Evolutionary conservation across 2,329 filamentous ascomycete genomes (phyloP), one percentile per base, ranked within the genome.

Genomic region (Arthrobotrys megalospora): DNA sequence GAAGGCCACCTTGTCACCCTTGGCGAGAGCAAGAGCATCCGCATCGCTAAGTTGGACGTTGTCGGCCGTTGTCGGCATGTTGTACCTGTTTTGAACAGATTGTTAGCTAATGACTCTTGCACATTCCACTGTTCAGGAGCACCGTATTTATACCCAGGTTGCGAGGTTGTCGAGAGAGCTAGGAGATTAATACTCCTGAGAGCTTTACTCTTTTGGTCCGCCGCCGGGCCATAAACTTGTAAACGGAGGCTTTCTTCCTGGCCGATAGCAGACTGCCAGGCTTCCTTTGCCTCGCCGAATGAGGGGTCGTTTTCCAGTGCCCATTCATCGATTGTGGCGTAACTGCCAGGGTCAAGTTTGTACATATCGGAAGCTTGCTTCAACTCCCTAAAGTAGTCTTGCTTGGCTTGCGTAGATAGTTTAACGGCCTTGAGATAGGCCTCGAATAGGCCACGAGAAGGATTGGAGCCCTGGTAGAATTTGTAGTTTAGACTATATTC

Each of bases 301-400:
- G 53, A 63, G 6, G 67, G 55, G 34, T 71, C 28, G 7, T 71
- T 71, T 2, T 47, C 19, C 12, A 16, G 11, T 10, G 67, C 53
- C 67, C 67, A 71, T 48, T 71, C 41, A 8, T 71, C 67, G 19
- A 71, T 38, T 8, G 67, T 62, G n/a, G 53, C 1, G 21, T 71
- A 71, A 16, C 10, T 21, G 3, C 24, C 36, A 10, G 67, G 67
- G 14, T 52, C 28, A 14, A 1, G 32, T 16, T 71, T 71, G 34
- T 53, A 53, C 8, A 63, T 1, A 7, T 28, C 55, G 16, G 45
- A 1, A 3, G 67, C 67, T 19, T 63, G 4, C 24, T 62, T 50
- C 43, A 63, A 38, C 28, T 52, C 55, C 1, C 0, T 28, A 32
- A 52, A 32, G n/a, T 71, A 71, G 16, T 43, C 12, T 19, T 62